Percentiles rank a stretch among this genome's conserved stretches.
Evolutionary conservation across 371 early-diverging fungal genomes (phyloP).

Genomic region (Mucor ambiguus): DNA sequence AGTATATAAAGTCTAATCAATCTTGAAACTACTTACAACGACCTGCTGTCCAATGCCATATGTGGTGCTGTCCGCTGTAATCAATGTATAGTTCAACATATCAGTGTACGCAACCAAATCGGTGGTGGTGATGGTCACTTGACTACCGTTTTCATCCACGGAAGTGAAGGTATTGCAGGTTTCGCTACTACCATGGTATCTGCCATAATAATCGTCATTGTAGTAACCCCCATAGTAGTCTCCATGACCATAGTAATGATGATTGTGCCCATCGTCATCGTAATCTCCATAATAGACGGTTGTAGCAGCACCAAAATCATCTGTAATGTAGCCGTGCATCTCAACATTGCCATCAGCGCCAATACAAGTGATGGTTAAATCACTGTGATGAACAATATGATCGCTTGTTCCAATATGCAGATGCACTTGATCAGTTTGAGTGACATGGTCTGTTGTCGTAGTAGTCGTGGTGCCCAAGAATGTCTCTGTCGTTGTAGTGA

Average conservation of each 20-base stretch:
- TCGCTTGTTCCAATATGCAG: slow-evolving; percentile 10
- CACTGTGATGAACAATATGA: not conserved
- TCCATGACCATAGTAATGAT: not conserved
- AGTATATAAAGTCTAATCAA: no score
- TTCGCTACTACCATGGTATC: not conserved
- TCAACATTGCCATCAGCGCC: slow-evolving; percentile 9
- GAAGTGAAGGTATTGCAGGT: not conserved
- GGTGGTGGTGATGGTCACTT: not conserved
- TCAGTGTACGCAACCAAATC: not conserved
- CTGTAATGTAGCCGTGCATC: slow-evolving; percentile 7
- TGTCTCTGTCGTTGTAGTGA: not conserved
- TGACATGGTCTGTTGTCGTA: not conserved
- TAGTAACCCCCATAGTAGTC: not conserved
- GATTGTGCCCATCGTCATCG: not conserved
- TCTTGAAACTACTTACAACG: not conserved
- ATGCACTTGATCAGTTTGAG: slow-evolving; percentile 1
- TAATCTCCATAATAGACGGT: not conserved
- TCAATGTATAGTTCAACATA: not conserved
- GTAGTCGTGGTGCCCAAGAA: not conserved
- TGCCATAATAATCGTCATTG: not conserved
- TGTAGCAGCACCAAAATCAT: slow-evolving; percentile 1
- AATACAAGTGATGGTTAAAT: slow-evolving; percentile 10
- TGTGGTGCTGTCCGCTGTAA: not conserved
- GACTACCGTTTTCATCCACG: not conserved
- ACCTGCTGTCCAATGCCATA: slow-evolving; percentile 1